Evolutionary conservation across 805 yeast species (phyloP).

Genomic region (Kuraishia molischiana): DNA sequence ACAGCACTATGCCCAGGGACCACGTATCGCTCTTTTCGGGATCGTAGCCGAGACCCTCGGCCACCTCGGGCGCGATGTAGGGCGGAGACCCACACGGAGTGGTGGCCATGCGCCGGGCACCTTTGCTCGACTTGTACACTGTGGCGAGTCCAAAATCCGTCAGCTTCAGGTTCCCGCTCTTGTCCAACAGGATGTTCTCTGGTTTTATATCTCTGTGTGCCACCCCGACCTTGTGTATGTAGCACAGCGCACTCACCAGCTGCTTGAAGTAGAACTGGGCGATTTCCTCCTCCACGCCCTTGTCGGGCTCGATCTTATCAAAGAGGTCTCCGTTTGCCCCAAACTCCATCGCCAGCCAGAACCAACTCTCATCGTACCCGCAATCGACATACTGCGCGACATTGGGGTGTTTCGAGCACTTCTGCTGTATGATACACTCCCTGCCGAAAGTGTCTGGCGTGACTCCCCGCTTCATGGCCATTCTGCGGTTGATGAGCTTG

Average conservation of each 20-base stretch:
- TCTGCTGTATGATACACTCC: constrained; percentile 52
- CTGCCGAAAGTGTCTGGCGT: constrained; percentile 27
- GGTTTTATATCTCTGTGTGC: constrained; percentile 66
- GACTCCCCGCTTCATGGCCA: constrained; percentile 21
- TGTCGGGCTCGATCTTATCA: constrained; percentile 71
- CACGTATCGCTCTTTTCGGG: constrained; percentile 54
- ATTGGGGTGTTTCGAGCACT: constrained; percentile 50
- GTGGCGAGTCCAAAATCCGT: constrained; percentile 74
- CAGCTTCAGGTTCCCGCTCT: constrained; percentile 56
- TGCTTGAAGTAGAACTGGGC: constrained; percentile 66
- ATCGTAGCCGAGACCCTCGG: constrained; percentile 36
- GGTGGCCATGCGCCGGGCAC: constrained; percentile 32
- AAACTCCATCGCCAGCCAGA: constrained; percentile 58
- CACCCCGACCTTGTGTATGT: constrained; percentile 52
- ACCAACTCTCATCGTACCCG: constrained; percentile 45
- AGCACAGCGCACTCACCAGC: constrained; percentile 48
- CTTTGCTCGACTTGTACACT: constrained; percentile 39
- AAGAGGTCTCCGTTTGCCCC: constrained; percentile 72
- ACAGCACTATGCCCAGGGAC: constrained; percentile 60
- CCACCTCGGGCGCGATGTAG: constrained; percentile 70
- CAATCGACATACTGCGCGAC: constrained; percentile 45
- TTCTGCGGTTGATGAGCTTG: constrained; percentile 38
- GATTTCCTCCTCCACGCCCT: constrained; percentile 55
- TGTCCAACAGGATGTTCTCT: constrained; percentile 56
- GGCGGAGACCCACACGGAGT: constrained; percentile 69